Conservation (phyloP, 495 filamentous ascomycete species). For the Filosporella fistucella region DNA sequence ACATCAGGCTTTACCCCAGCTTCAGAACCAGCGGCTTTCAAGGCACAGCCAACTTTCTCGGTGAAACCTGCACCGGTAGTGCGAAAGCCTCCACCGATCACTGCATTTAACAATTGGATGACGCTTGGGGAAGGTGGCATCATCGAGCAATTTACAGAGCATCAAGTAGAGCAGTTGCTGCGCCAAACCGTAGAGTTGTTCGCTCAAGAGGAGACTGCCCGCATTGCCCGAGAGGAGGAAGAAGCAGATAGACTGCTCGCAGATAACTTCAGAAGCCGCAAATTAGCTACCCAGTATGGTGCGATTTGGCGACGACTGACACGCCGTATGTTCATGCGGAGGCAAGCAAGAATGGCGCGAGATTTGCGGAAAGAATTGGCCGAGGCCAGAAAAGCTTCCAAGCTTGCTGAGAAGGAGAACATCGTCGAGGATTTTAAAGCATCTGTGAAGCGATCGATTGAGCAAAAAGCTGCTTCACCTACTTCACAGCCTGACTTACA, state of each 20-base stretch:
- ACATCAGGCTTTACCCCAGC: too few species aligned
- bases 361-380: constrained; percentile 18
- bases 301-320: constrained; percentile 41
- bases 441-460: constrained; percentile 9
- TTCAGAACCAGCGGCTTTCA: too few species aligned
- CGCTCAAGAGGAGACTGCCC: constrained; percentile 30
- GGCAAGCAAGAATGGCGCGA: constrained; percentile 19
- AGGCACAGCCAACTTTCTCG: too few species aligned
- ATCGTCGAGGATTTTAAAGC: constrained; percentile 23
- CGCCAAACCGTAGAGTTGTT: constrained; percentile 26
- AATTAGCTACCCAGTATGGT: constrained; percentile 40
- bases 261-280: constrained; percentile 33
- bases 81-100: not conserved
- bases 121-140: constrained; percentile 19
- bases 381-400: constrained; percentile 16
- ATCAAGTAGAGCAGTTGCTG: constrained; percentile 33
- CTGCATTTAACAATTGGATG: constrained; percentile 16
- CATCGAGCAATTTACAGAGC: constrained; percentile 23
- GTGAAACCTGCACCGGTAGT: too few species aligned
- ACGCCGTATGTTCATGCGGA: constrained; percentile 13
- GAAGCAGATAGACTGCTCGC: constrained; percentile 23
- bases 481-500: too few species aligned
- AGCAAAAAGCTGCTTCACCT: too few species aligned
- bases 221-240: constrained; percentile 35
- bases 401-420: constrained; percentile 11